These are phyloP conservation scores for Buxus sempervirens DNA, from an alignment of 164 flowering plant species.

Conservation along the genomic window DNA sequence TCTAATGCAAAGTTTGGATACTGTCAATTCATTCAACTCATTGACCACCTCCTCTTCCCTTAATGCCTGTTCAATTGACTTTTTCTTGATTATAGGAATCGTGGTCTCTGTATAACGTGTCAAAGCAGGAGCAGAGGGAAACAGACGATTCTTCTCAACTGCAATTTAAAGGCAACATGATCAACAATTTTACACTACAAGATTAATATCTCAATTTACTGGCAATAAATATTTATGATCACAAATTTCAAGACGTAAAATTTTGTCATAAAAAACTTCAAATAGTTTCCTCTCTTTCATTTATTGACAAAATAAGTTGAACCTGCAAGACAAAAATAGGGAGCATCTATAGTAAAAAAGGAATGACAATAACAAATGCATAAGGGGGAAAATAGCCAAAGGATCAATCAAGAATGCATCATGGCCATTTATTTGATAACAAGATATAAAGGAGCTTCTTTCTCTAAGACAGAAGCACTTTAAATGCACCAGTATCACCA, in stretches of 20 bases:
- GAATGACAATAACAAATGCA: not conserved
- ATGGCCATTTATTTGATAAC: not conserved
- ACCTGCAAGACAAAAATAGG: not conserved
- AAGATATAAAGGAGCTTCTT: not conserved
- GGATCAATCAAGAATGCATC: not conserved
- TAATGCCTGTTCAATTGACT: constrained; percentile 30
- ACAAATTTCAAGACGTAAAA: not conserved
- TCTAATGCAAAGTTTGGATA: constrained; percentile 67
- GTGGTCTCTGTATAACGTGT: constrained; percentile 68
- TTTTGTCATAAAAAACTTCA: not conserved
- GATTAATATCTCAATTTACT: not conserved
- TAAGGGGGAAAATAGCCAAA: not conserved
- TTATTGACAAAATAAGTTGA: not conserved
- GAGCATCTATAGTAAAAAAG: not conserved
- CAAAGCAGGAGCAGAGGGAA: constrained; percentile 69
- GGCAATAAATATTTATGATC: not conserved
- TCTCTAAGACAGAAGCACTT: not conserved
- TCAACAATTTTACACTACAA: not conserved
- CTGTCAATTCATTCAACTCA: constrained; percentile 50
- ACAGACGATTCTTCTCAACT: constrained; percentile 71
- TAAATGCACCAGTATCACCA: not conserved
- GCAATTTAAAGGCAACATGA: constrained; percentile 24
- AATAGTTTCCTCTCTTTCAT: not conserved
- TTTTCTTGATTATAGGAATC: constrained; percentile 56
- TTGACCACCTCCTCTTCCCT: constrained; percentile 39